Base-by-base conservation (phyloP, 371 early-diverging fungal genomes). In the Entomophthora muscae region DNA sequence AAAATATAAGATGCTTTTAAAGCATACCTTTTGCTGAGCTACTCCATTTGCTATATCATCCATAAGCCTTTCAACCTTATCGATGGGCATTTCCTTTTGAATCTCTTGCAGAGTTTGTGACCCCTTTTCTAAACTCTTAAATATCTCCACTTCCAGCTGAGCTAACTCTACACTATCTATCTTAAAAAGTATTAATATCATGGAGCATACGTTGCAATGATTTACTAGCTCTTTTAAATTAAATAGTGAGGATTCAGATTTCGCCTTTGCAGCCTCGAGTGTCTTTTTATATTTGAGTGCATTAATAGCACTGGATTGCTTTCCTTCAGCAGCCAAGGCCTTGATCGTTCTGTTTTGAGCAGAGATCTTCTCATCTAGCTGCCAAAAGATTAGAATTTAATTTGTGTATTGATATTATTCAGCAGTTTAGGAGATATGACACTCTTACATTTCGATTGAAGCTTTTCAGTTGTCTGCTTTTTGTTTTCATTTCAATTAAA, bases 31-130 rank as follows among this genome's bases (percentile, higher is more conserved):
- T 30, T 58, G 58, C 26, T 22, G 30, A 2, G 23, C 28, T 10
- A 58, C 30, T 17, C 21, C 23, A n/a, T 58, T 26, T 23, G 23
- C 30, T 27, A 30, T 30, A 30, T 58, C 58, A 58, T 30, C 30
- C 58, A 58, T 58, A 12, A 58, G 23, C 23, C 32, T 58, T 58
- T 58, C 58, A 27, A 58, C 32, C 26, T 58, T 30, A 30, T 58
- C 28, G 5, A 58, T 58, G 21, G 58, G 58, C 58, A 58, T 58
- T 30, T 58, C 58, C 5, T 22, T 17, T 32, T 58, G 58, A 27
- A 58, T 58, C 5, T 2, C 21, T 30, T 27, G 23, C 5, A 58
- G n/a, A 58, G 58, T 26, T 5, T 3, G 28, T 23, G 23, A 27
- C 3, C 58, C 58, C 24, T 17, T 2, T 32, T 58, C 32, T 32